Base-by-base conservation (phyloP, 345 rosid species). In the thale cress (Arabidopsis thaliana) region DNA sequence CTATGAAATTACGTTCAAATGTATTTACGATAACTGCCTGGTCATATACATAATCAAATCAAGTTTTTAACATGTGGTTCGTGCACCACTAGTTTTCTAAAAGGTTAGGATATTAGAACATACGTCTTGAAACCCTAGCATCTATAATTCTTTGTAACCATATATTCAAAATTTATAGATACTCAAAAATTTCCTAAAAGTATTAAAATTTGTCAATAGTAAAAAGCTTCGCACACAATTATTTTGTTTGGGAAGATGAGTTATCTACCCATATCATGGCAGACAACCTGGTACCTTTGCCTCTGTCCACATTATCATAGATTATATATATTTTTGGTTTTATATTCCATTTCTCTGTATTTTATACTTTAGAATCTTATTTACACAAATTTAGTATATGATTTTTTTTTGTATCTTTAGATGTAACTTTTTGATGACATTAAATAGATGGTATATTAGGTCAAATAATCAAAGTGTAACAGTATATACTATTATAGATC, bases 251-350 rank as follows among this genome's bases (percentile, higher is more conserved):
- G 63, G 33, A 34, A 42, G 24, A 67, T 40, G 56, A 9, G 56
- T 44, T 40, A 38, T 68, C 57, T 33, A 67, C 69, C 62, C 64
- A 42, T 25, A 63, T 62, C 71, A 69, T 76, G 75, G 80, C 80
- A 69, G 80, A 76, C 75, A 76, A 76, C 80, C 70, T 76, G 80
- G 80, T 76, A 76, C 80, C 65, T 69, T 63, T 62, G 71, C 65
- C 46, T 51, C 71, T 11, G 49, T 62, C 75, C 59, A 42, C 70
- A 41, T 76, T 34, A 42, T 36, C 51, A 28, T 61, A 46, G 11
- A 58, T 46, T 53, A 38, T 45, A 24, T 55, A 55, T 13, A 62
- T 32, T 22, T 32, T 22, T 45, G 14, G 30, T 37, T 69, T 44
- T 55, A 22, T 69, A 75, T 32, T 59, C 67, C 12, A 37, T 38